Conservation (phyloP, 192 early-diverging fungal species). For the Coemansia sp. region DNA sequence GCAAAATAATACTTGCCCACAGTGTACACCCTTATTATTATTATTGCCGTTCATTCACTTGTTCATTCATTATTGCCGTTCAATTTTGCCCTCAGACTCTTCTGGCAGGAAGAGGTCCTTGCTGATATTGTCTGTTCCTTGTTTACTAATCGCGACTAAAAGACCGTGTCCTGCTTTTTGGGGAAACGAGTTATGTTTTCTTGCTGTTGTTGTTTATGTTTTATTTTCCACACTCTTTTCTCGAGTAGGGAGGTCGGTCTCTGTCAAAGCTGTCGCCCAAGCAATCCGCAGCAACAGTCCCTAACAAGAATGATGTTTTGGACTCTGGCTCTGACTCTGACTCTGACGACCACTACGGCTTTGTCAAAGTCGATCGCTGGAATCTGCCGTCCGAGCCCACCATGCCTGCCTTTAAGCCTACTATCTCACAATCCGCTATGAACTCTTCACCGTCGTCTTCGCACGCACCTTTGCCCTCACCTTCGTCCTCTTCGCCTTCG, state of each 20-base stretch:
- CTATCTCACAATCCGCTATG: constrained; percentile 18
- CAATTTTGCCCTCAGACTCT: neutral
- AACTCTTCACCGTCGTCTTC: neutral
- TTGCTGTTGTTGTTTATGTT: constrained; percentile 13
- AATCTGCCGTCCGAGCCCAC: constrained; percentile 29
- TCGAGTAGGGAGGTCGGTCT: constrained; percentile 7
- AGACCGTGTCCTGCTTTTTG: constrained; percentile 7
- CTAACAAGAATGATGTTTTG: constrained; percentile 12
- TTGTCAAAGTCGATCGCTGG: constrained; percentile 50
- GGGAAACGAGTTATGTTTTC: constrained; percentile 3
- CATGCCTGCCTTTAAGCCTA: constrained; percentile 39
- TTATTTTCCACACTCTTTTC: neutral
- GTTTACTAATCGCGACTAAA: constrained; percentile 8
- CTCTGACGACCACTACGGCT: constrained; percentile 53
- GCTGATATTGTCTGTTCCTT: neutral
- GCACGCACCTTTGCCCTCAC: neutral
- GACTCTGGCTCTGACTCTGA: constrained; percentile 42
- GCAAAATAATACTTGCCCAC: neutral
- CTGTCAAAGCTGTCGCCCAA: constrained; percentile 10
- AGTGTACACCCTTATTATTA: neutral
- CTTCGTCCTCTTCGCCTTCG: constrained; percentile 11
- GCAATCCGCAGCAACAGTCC: constrained; percentile 10
- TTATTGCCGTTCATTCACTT: neutral
- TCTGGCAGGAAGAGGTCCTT: constrained; percentile 1
- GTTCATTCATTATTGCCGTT: constrained; percentile 6